phyloP scores from a whole-genome alignment of 495 filamentous ascomycete species.

The Hypomontagnella monticulosa region DNA sequence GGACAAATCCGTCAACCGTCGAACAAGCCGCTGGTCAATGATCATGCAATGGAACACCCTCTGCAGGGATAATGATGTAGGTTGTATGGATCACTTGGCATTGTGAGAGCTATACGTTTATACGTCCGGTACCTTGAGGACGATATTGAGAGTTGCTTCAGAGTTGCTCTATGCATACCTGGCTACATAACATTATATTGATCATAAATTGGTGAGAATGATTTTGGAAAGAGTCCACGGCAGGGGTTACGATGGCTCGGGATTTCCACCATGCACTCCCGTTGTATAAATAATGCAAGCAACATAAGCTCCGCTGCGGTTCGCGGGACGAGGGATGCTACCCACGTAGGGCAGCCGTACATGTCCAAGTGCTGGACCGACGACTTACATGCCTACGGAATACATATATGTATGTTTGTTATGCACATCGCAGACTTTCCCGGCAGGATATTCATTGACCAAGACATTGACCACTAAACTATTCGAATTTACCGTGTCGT shows the following conservation, averaged over 20 bases:
- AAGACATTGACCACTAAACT: slow-evolving; percentile 4
- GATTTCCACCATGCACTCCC: slow-evolving; percentile 36
- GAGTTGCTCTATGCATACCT: slow-evolving; percentile 14
- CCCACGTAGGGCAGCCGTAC: slow-evolving; percentile 34
- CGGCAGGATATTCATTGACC: slow-evolving; percentile 24
- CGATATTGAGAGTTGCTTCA: slow-evolving; percentile 24
- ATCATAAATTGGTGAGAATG: slow-evolving; percentile 30
- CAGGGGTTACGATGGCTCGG: slow-evolving; percentile 38
- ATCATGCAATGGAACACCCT: slow-evolving; percentile 37
- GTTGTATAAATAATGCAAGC: slow-evolving; percentile 39
- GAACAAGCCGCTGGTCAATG: slow-evolving; percentile 23
- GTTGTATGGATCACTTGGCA: slow-evolving; percentile 40
- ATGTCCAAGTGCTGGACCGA: slow-evolving; percentile 4
- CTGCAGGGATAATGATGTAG: slow-evolving; percentile 38
- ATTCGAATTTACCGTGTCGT: background rate
- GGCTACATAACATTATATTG: slow-evolving; percentile 14
- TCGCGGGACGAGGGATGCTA: slow-evolving; percentile 37
- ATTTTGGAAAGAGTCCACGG: slow-evolving; percentile 30
- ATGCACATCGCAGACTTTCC: slow-evolving; percentile 19
- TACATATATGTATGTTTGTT: slow-evolving; percentile 4
- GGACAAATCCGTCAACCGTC: slow-evolving; percentile 29
- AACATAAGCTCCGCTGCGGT: slow-evolving; percentile 43
- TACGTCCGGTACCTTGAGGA: slow-evolving; percentile 22
- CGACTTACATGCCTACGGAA: background rate
- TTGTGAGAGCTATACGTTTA: slow-evolving; percentile 24